Evolutionary conservation across 768 basidiomycete genomes (phyloP), one percentile per base, ranked within the genome.

Genomic region (Podaxis sp.): DNA sequence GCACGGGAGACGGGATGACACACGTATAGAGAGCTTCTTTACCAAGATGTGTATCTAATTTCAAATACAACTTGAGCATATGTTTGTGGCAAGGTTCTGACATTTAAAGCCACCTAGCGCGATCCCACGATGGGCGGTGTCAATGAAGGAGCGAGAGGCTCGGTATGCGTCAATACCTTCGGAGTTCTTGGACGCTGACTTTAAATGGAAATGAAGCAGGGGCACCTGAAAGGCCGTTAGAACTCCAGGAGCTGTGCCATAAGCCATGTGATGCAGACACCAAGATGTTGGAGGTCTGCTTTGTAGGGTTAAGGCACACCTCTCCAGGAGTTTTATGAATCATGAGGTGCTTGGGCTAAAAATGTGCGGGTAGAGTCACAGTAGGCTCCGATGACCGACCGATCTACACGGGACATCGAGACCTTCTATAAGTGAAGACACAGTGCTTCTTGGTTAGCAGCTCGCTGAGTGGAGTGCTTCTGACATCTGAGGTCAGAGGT

Each of bases 331-430:
- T 7, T 20, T 41, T 22, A 30, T 28, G 30, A 20, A 33, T 46
- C 44, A 7, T 17, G 20, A 46, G 46, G 30, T 56, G 40, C 20
- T 49, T 36, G n/a, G 46, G 46, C 40, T 54, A 46, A 24, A 56
- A 26, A 24, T 56, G 54, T n/a, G n/a, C 26, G 48, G n/a, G 28
- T 38, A 26, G 30, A 37, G 3, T 36, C 24, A 12, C 33, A 28
- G 33, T 26, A 38, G 60, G 15, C 41, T n/a, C 46, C 60, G 17
- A 38, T 37, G n/a, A 50, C 61, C 61, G n/a, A 50, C 61, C 61
- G 61, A 62, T 46, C 48, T 62, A 40, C 55, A 49, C 61, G 61
- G 61, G 61, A n/a, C 20, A 24, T 49, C 28, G 36, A 51, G 40
- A 24, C 22, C 38, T 56, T 56, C 56, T 22, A 22, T n/a, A 36